Base-by-base conservation (phyloP, 176 grass and related monocot species). In the Hsuehochloa calcarea region DNA sequence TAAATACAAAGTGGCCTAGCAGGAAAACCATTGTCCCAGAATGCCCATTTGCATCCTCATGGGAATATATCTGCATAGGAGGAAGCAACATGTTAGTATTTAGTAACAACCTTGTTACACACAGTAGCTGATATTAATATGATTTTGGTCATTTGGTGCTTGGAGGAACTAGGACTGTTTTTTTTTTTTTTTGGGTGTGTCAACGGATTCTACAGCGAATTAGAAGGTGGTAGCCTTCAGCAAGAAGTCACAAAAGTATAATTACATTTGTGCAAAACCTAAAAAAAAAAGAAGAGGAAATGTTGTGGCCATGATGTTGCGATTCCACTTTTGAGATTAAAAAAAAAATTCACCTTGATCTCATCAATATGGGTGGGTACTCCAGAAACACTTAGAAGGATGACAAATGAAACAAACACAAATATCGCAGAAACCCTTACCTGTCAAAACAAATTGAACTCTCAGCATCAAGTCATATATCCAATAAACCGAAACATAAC, bases 331-430 rank as follows among this genome's bases (percentile, higher is more conserved):
- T 77, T 15, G 88, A 72, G 13, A 44, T 16, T n/a, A n/a, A n/a
- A 34, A 34, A 43, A 38, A 60, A 72, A 12, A 0, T 6, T 72
- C 44, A 98, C 95, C 93, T 93, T 98, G 83, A 98, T 67, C 61
- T 98, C 93, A 58, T 95, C 74, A 61, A 98, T 95, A 83, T 95
- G 96, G 67, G 93, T 77, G 37, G 96, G 96, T 81, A 98, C 86
- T 89, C 91, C 96, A 86, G 89, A 93, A 85, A 95, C 68, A 88
- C 96, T 98, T 56, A 98, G 82, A 83, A 98, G 86, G 82, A 93
- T 68, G 52, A 92, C 69, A 89, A 93, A 98, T 22, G 96, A 98
- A 68, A 95, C 85, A 69, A 93, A 95, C 13, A 84, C 80, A 93
- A 93, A 98, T 66, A 95, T 86, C 7, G 91, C 89, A 88, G 93